Evolutionary conservation across 208 protist genomes (phyloP).

Genomic region (Trypanosoma conorhini): DNA sequence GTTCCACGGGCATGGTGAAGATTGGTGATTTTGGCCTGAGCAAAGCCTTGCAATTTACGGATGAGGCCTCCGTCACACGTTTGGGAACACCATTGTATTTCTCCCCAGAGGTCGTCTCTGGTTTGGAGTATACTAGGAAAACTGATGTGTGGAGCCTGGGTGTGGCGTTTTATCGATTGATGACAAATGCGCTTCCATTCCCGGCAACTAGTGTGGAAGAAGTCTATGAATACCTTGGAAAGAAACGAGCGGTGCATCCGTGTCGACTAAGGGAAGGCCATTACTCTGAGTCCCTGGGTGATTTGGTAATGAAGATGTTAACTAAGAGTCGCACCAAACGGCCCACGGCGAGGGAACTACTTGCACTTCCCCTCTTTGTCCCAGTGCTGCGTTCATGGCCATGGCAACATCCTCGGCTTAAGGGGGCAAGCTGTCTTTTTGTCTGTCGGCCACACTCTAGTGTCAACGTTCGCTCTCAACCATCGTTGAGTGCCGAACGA

Average conservation of each 20-base stretch:
- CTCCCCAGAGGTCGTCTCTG: conserved; percentile 56
- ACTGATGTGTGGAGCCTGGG: conserved; percentile 82
- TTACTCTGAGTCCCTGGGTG: conserved; percentile 52
- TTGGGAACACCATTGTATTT: conserved; percentile 67
- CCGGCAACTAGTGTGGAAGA: conserved; percentile 27
- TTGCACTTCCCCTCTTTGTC: conserved; percentile 42
- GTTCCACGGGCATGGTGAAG: conserved; percentile 47
- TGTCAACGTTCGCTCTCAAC: conserved; percentile 34
- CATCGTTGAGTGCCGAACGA: conserved; percentile 25
- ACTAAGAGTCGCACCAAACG: conserved; percentile 47
- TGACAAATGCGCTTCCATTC: conserved; percentile 63
- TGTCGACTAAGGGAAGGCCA: conserved; percentile 11
- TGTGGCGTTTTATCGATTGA: conserved; percentile 60
- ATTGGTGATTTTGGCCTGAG: conserved; percentile 77
- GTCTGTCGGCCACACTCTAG: conserved; percentile 22
- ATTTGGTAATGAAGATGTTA: conserved; percentile 68
- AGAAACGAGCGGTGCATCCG: conserved; percentile 37
- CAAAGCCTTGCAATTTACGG: conserved; percentile 33
- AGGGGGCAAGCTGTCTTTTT: conserved; percentile 38
- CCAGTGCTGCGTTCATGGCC: conserved; percentile 32
- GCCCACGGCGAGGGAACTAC: conserved; percentile 42
- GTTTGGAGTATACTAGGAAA: conserved; percentile 61
- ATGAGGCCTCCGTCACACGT: conserved; percentile 34
- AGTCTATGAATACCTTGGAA: conserved; percentile 20
- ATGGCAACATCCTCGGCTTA: conserved; percentile 32